Conservation (phyloP, 2,329 filamentous ascomycete genomes). For the Cordyceps fumosorosea region DNA sequence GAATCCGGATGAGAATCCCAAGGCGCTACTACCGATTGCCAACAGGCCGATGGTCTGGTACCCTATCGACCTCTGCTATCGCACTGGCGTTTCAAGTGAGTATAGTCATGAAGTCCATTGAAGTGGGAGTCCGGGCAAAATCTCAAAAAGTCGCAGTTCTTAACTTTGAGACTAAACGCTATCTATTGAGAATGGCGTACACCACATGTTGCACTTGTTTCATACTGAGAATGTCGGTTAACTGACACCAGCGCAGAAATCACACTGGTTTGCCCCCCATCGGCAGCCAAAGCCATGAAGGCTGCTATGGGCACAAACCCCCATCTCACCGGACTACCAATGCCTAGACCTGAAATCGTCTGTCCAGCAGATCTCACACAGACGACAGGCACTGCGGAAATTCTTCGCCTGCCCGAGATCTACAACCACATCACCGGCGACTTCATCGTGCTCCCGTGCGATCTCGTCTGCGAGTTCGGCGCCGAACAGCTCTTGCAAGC, state of each 20-base stretch:
- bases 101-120: constrained; percentile 8
- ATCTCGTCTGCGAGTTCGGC: constrained; percentile 83
- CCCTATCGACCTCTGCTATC: constrained; percentile 76
- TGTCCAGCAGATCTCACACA: constrained; percentile 70
- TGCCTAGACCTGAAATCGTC: constrained; percentile 67
- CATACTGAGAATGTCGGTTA: constrained; percentile 10
- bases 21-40: constrained; percentile 74
- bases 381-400: constrained; percentile 82
- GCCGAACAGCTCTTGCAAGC: constrained; percentile 78
- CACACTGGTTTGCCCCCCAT: constrained; percentile 57
- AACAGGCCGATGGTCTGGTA: constrained; percentile 90
- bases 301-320: constrained; percentile 70
- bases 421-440: constrained; percentile 72
- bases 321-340: constrained; percentile 65
- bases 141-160: too few relatives aligned
- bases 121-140: background rate
- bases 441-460: constrained; percentile 87
- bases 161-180: too few relatives aligned
- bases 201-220: background rate
- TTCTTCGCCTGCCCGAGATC: constrained; percentile 78
- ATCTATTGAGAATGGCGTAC: background rate
- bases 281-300: constrained; percentile 59
- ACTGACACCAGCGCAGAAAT: constrained; percentile 41
- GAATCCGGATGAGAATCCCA: constrained; percentile 72
- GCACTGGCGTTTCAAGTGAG: constrained; percentile 69